These are phyloP conservation scores for Pistacia vera DNA, from an alignment of 345 rosid species.

Conservation along the genomic window DNA sequence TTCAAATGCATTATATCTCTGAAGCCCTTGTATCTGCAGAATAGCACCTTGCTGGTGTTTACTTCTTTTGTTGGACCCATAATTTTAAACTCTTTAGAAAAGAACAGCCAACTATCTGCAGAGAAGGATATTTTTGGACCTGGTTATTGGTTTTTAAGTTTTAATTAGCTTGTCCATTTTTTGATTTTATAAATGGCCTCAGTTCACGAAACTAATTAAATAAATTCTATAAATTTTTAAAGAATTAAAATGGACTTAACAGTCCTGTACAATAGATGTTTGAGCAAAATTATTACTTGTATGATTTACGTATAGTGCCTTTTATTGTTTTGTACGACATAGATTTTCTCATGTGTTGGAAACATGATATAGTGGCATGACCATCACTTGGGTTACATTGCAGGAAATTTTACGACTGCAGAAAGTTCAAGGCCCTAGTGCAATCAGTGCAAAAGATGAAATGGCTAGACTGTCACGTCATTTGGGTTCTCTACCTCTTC, in stretches of 20 bases:
- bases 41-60: neutral
- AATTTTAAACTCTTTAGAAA: neutral
- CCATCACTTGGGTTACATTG: conserved; percentile 9
- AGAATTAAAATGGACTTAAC: neutral
- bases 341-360: neutral
- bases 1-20: conserved; percentile 1
- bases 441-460: conserved; percentile 95
- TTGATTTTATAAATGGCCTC: neutral
- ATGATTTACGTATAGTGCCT: neutral
- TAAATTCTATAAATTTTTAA: neutral
- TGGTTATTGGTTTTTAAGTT: neutral
- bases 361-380: conserved; percentile 1
- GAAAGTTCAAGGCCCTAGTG: conserved; percentile 88
- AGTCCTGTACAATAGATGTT: neutral
- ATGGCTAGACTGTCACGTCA: conserved; percentile 96
- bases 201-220: neutral
- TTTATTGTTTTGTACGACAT: neutral
- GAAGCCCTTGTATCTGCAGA: neutral
- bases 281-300: neutral
- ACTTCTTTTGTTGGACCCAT: neutral
- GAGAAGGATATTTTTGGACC: no score
- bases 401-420: conserved; percentile 93
- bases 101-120: neutral
- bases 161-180: neutral
- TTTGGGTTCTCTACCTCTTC: conserved; percentile 84